A percentile compares a stretch with the other conserved stretches of the same genome.
These are phyloP conservation scores for Orbilia javanica DNA, from an alignment of 2,329 filamentous ascomycete species.

Conservation along the genomic window DNA sequence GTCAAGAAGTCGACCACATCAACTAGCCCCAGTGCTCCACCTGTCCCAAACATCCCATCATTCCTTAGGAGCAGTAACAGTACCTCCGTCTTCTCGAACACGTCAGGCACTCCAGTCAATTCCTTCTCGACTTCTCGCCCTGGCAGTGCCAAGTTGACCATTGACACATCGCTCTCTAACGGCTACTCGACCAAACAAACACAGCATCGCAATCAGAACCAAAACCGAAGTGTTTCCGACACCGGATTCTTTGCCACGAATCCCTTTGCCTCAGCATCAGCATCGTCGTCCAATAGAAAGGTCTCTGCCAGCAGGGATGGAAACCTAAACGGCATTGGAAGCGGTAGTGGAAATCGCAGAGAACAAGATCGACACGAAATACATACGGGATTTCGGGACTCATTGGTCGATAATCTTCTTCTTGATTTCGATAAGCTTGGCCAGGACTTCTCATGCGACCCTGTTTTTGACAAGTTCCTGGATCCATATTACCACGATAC, in stretches of 20 bases:
- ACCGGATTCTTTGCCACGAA: slow-evolving; percentile 36
- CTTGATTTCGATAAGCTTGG: slow-evolving; percentile 82
- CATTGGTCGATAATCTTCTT: slow-evolving; percentile 95
- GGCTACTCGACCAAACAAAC: slow-evolving; percentile 40
- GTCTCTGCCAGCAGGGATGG: slow-evolving; percentile 36
- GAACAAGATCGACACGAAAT: slow-evolving; percentile 55
- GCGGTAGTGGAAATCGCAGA: slow-evolving; percentile 40
- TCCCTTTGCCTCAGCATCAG: slow-evolving; percentile 21
- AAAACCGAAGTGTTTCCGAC: slow-evolving; percentile 49
- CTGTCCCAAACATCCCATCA: slow-evolving; percentile 53
- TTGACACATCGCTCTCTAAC: slow-evolving; percentile 56
- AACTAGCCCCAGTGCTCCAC: slow-evolving; percentile 31
- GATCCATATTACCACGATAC: slow-evolving; percentile 66
- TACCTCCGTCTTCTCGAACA: slow-evolving; percentile 3
- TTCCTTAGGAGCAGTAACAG: slow-evolving; percentile 43
- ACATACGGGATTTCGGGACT: slow-evolving; percentile 72
- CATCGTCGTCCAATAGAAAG: slow-evolving; percentile 21
- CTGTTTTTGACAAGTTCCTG: slow-evolving; percentile 62
- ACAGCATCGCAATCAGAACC: neutral
- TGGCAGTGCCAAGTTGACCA: slow-evolving; percentile 54
- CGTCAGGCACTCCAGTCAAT: slow-evolving; percentile 21
- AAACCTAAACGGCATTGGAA: slow-evolving; percentile 19
- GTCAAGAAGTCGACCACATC: slow-evolving; percentile 45
- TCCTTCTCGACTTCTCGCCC: slow-evolving; percentile 54
- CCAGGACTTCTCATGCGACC: slow-evolving; percentile 61